These are phyloP conservation scores for Leccinum angustisporum DNA, from an alignment of 1,284 basidiomycete genomes.

Conservation along the genomic window DNA sequence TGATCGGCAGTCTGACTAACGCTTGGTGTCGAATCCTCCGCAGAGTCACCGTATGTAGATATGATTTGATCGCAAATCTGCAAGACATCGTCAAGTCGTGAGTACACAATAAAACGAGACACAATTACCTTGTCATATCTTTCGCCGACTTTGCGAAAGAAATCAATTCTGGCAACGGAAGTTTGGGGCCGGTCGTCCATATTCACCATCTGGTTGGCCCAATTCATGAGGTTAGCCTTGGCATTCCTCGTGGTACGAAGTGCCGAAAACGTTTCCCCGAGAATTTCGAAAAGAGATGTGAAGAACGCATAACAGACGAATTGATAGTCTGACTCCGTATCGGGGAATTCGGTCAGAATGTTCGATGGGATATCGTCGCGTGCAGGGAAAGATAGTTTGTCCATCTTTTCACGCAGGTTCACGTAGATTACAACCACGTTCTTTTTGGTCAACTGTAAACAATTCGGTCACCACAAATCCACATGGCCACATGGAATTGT, in stretches of 20 bases:
- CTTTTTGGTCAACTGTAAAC: slow-evolving; percentile 11
- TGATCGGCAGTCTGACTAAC: background rate
- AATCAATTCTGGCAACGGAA: background rate
- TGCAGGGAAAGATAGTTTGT: slow-evolving; percentile 7
- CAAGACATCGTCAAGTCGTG: background rate
- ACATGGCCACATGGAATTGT: background rate
- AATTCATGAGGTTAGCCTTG: background rate
- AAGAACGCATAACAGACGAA: slow-evolving; percentile 11
- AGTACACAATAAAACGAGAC: background rate
- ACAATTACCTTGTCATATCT: background rate
- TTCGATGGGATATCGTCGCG: slow-evolving; percentile 11
- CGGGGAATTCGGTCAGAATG: slow-evolving; percentile 7
- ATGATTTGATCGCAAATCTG: background rate
- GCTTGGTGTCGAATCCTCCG: background rate
- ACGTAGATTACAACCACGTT: slow-evolving; percentile 20
- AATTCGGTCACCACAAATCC: background rate
- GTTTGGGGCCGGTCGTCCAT: background rate
- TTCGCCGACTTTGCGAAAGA: background rate
- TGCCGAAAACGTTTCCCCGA: slow-evolving; percentile 4
- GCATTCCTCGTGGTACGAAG: background rate
- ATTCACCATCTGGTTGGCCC: background rate
- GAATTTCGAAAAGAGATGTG: slow-evolving; percentile 9
- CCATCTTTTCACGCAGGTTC: slow-evolving; percentile 11
- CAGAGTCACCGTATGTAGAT: background rate
- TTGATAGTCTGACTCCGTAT: background rate